Conservation (phyloP, 108 stramenopile genomes). For the Parmales sp. region DNA sequence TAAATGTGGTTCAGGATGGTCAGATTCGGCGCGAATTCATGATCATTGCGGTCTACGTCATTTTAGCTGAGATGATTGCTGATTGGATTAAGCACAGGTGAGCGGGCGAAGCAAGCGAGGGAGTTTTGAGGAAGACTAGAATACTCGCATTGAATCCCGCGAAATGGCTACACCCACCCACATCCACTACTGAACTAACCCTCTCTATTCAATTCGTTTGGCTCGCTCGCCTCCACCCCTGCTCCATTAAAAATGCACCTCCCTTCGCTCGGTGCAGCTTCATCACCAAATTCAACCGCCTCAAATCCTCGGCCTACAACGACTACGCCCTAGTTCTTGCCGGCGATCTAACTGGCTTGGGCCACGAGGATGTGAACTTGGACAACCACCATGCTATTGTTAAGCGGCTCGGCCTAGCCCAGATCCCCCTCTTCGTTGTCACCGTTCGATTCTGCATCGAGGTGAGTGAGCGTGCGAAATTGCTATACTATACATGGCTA, state of each 20-base stretch:
- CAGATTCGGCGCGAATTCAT: slow-evolving; percentile 38
- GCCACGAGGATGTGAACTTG: slow-evolving; percentile 69
- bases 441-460: slow-evolving; percentile 64
- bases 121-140: too few relatives aligned
- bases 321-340: slow-evolving; percentile 74
- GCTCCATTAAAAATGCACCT: not conserved
- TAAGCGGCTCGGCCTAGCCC: slow-evolving; percentile 79
- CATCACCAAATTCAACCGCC: slow-evolving; percentile 92
- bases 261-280: slow-evolving; percentile 33
- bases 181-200: too few relatives aligned
- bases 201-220: too few relatives aligned
- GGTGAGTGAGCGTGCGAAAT: slow-evolving; percentile 45
- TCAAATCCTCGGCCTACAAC: slow-evolving; percentile 63
- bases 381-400: slow-evolving; percentile 87
- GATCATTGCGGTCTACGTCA: slow-evolving; percentile 60
- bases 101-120: too few relatives aligned
- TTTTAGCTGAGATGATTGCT: slow-evolving; percentile 68
- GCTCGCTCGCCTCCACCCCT: too few relatives aligned
- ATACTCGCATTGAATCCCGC: too few relatives aligned
- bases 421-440: slow-evolving; percentile 84
- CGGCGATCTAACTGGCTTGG: slow-evolving; percentile 75
- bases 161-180: too few relatives aligned
- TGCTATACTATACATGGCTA: not conserved
- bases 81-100: slow-evolving; percentile 88
- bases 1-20: slow-evolving; percentile 69